Evolutionary conservation across 2,329 filamentous ascomycete species (phyloP), one percentile per base, ranked within the genome.

Genomic region (Colletotrichum agaves): DNA sequence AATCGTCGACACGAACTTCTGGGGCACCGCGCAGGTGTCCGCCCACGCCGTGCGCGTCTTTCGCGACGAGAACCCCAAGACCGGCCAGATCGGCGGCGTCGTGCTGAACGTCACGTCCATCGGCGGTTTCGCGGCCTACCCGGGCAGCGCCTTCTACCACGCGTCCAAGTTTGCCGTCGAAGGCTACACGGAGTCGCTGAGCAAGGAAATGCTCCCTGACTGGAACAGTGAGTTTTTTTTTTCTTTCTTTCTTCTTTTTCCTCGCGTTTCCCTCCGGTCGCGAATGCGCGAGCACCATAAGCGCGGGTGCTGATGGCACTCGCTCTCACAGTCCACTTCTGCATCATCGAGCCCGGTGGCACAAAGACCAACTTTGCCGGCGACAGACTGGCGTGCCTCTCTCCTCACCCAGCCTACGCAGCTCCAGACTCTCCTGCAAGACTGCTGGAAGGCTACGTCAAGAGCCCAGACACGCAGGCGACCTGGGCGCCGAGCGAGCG

Each of bases 91-190:
- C 50, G 85, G 86, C 3, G 87, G 86, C 7, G 75, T 85, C 5
- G 83, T 89, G 12, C 76, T 87, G 41, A 85, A 89, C 67, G 75
- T 89, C 43, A 86, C 83, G 5, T 87, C 84, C 3, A 82, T 89
- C 72, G 86, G 84, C 4, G 81, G 81, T 0, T 78, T 75, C 60
- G 65, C 74, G 8, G 78, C 75, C 1, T 78, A 74, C 33, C 77
- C 80, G 0, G 76, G 76, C 1, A 70, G 73, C 35, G 74, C 78
- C 0, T 79, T 78, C 55, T 83, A 83, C 56, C 79, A 81, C 47
- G 77, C 77, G 0, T 75, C 75, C 58, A 84, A 84, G 72, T 83
- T 82, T 61, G 82, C 80, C 0, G 71, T 83, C 10, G 82, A 84
- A 69, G 83, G 83, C 0, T 84, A 80, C 69, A 83, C 83, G 0